Evolutionary conservation across 2,329 filamentous ascomycete species (phyloP).

Genomic region (Samsoniella hepiali): DNA sequence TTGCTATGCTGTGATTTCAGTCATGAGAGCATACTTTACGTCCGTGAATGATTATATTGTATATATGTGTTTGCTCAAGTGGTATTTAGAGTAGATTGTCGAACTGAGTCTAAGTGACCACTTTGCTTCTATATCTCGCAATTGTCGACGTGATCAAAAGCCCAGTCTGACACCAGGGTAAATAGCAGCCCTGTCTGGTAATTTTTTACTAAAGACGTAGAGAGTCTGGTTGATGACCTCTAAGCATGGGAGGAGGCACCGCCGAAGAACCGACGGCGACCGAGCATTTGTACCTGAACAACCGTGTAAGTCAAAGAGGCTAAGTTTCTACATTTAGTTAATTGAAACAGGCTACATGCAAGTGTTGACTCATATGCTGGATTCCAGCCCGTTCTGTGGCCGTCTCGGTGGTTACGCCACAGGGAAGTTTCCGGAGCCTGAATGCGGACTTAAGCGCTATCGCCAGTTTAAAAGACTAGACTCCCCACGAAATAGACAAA

Average conservation of each 20-base stretch:
- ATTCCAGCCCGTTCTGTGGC: not conserved
- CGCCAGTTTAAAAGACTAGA: not conserved
- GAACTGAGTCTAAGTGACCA: not conserved
- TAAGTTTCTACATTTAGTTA: not conserved
- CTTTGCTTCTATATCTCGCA: too few species aligned
- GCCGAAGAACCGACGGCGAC: not conserved
- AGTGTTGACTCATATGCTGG: not conserved
- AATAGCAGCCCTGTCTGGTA: too few species aligned
- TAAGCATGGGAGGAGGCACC: not conserved
- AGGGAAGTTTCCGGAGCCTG: not conserved
- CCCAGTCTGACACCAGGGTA: too few species aligned
- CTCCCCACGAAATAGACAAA: not conserved
- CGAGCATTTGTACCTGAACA: not conserved
- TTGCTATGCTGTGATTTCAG: not conserved
- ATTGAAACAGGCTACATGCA: not conserved
- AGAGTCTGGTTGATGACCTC: too few species aligned
- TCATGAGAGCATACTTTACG: not conserved
- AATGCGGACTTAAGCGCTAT: not conserved
- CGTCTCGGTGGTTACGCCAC: not conserved
- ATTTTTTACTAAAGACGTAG: too few species aligned
- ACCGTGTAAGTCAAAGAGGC: not conserved
- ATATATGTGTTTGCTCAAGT: not conserved
- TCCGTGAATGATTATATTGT: not conserved
- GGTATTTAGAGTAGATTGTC: too few species aligned
- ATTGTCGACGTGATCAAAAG: too few species aligned